Conservation (phyloP, 306 rosid genomes). For the Phaseolus lunatus region DNA sequence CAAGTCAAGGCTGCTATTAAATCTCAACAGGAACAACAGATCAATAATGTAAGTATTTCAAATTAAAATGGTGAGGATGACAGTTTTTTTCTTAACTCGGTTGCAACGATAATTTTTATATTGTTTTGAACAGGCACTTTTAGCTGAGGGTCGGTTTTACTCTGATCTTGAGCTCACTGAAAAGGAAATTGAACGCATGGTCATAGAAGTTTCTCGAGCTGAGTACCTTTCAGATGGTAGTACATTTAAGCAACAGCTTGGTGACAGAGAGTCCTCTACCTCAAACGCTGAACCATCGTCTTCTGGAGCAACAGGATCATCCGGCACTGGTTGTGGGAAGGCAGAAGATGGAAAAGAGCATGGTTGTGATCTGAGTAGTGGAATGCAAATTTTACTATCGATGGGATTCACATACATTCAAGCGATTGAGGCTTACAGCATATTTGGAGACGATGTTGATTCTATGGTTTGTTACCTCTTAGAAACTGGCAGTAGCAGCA, state of each 20-base stretch:
- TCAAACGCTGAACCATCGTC: conserved; percentile 92
- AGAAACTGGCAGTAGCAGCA: conserved; percentile 81
- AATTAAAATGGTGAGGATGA: conserved; percentile 5
- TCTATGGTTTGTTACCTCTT: conserved; percentile 87
- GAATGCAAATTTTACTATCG: conserved; percentile 70
- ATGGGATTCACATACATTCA: conserved; percentile 95
- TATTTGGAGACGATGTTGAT: conserved; percentile 95
- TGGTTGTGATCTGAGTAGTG: conserved; percentile 62
- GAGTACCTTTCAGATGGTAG: conserved; percentile 71
- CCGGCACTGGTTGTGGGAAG: conserved; percentile 65
- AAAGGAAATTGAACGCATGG: conserved; percentile 92
- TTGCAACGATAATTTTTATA: background rate
- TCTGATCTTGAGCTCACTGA: conserved; percentile 99
- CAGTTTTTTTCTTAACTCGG: conserved; percentile 16
- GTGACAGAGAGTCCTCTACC: conserved; percentile 71
- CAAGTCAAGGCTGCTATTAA: conserved; percentile 95
- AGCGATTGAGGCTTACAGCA: conserved; percentile 87
- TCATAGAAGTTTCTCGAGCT: conserved; percentile 87
- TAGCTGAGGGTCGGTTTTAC: conserved; percentile 91
- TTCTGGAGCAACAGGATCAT: conserved; percentile 85
- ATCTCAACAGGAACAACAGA: conserved; percentile 90
- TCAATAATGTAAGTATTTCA: conserved; percentile 76
- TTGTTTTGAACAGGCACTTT: conserved; percentile 73
- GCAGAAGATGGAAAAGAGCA: conserved; percentile 53
- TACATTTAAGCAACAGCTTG: conserved; percentile 63